A percentile compares a stretch with the other conserved stretches of the same genome.
phyloP scores from a whole-genome alignment of 192 early-diverging fungal species.

The Backusella macrospora region DNA sequence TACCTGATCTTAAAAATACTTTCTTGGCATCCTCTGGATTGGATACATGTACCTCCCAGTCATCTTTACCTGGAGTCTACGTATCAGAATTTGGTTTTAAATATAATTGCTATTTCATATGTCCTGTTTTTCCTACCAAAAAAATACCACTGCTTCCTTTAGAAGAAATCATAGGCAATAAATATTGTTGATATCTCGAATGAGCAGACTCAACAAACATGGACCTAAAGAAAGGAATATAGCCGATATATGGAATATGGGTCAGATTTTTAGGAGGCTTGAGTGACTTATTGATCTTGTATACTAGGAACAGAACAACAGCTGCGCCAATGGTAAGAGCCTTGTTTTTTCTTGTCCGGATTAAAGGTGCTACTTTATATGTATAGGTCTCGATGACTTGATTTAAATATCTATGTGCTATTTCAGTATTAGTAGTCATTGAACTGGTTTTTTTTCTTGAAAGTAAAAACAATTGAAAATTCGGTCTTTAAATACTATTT shows the following conservation, averaged over 20 bases:
- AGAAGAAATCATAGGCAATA: not conserved
- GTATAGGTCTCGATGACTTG: too few relatives aligned
- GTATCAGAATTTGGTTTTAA: not conserved
- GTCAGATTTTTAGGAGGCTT: not conserved
- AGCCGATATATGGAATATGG: not conserved
- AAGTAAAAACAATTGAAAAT: too few relatives aligned
- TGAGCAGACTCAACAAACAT: not conserved
- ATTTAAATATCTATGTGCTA: too few relatives aligned
- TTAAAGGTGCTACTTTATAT: not conserved
- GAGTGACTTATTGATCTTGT: not conserved
- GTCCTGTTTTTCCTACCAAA: not conserved
- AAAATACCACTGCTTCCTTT: not conserved
- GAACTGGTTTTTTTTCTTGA: too few relatives aligned
- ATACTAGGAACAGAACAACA: not conserved
- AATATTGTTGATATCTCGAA: not conserved
- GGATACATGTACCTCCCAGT: not conserved
- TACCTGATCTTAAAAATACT: conserved; percentile 20
- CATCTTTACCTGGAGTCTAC: not conserved
- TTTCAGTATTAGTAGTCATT: too few relatives aligned
- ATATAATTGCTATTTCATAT: not conserved
- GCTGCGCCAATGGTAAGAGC: not conserved
- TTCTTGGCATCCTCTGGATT: conserved; percentile 15
- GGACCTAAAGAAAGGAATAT: not conserved
- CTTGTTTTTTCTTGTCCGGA: not conserved
- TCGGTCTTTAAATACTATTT: too few relatives aligned